Conservation (phyloP, 1,284 basidiomycete species). For the Pulchroboletus neoregius region DNA sequence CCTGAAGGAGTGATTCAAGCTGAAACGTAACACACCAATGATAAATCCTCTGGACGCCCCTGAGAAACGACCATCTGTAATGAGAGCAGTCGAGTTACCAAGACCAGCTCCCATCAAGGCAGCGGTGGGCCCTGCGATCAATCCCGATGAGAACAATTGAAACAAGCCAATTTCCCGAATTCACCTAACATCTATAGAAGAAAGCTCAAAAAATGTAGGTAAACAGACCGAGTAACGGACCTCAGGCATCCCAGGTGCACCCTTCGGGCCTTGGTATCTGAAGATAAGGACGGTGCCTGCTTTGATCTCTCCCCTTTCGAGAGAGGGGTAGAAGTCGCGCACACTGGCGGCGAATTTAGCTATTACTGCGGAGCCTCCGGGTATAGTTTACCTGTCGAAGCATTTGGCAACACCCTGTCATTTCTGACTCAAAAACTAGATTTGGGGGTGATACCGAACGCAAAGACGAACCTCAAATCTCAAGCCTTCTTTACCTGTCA, state of each 20-base stretch:
- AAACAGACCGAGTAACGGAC: conserved; percentile 33
- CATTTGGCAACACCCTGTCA: conserved; percentile 67
- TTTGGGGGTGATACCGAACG: neutral
- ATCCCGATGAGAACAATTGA: conserved; percentile 2
- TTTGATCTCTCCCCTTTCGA: conserved; percentile 82
- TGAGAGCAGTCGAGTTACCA: conserved; percentile 84
- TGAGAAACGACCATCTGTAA: conserved; percentile 96
- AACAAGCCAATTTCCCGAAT: conserved; percentile 1
- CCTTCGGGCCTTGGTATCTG: conserved; percentile 94
- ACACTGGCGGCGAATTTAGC: conserved; percentile 46
- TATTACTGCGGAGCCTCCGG: neutral
- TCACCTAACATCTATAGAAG: conserved; percentile 46
- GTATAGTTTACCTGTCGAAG: conserved; percentile 57
- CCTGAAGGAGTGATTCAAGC: neutral
- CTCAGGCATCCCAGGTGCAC: conserved; percentile 97
- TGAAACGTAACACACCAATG: conserved; percentile 47
- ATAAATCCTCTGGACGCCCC: conserved; percentile 68
- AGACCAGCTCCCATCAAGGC: conserved; percentile 93
- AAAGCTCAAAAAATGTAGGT: conserved; percentile 3
- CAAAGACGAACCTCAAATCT: conserved; percentile 65
- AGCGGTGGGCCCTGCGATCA: conserved; percentile 69
- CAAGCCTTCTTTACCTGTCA: conserved; percentile 94
- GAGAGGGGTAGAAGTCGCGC: conserved; percentile 78
- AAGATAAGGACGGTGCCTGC: conserved; percentile 85
- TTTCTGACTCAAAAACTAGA: conserved; percentile 5